A percentile compares a stretch with the other conserved stretches of the same genome.
Conservation (phyloP, 768 basidiomycete genomes). For the Suillus clintonianus region DNA sequence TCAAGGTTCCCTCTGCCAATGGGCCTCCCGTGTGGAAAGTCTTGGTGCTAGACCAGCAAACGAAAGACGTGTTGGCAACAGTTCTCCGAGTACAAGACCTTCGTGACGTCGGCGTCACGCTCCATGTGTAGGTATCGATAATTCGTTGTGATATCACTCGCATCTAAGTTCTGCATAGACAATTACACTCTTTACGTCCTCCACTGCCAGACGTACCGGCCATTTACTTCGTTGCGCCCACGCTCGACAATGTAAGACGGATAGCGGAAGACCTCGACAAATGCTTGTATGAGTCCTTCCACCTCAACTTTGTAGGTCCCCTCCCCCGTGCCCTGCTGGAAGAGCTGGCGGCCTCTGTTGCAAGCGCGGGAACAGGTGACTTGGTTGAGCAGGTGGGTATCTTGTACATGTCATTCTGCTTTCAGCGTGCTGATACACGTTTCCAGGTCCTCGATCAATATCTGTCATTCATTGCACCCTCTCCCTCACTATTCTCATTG, state of each 20-base stretch:
- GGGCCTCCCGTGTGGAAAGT: constrained; percentile 95
- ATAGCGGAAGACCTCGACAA: constrained; percentile 94
- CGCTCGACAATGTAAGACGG: constrained; percentile 78
- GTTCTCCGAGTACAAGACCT: constrained; percentile 95
- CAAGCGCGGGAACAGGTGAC: constrained; percentile 82
- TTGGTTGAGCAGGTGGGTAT: constrained; percentile 68
- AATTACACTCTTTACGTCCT: constrained; percentile 87
- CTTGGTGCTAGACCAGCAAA: constrained; percentile 90
- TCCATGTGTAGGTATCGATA: constrained; percentile 81
- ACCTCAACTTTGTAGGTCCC: constrained; percentile 94
- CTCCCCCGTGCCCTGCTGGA: constrained; percentile 87
- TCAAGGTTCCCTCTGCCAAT: constrained; percentile 52
- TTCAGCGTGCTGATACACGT: not conserved
- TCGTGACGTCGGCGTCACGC: constrained; percentile 93
- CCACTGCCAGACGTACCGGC: constrained; percentile 94
- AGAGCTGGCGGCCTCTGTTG: constrained; percentile 88
- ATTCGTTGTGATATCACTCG: constrained; percentile 6
- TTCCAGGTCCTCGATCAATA: constrained; percentile 92
- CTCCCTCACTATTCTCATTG: constrained; percentile 89
- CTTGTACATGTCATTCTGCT: not conserved
- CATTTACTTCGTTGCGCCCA: constrained; percentile 94
- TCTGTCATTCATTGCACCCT: constrained; percentile 93
- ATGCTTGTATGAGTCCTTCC: constrained; percentile 87
- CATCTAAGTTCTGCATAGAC: constrained; percentile 47
- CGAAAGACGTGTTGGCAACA: constrained; percentile 95